A percentile compares a stretch with the other conserved stretches of the same genome.
Evolutionary conservation across 306 rosid genomes (phyloP).

Genomic region (Castanopsis chinensis): DNA sequence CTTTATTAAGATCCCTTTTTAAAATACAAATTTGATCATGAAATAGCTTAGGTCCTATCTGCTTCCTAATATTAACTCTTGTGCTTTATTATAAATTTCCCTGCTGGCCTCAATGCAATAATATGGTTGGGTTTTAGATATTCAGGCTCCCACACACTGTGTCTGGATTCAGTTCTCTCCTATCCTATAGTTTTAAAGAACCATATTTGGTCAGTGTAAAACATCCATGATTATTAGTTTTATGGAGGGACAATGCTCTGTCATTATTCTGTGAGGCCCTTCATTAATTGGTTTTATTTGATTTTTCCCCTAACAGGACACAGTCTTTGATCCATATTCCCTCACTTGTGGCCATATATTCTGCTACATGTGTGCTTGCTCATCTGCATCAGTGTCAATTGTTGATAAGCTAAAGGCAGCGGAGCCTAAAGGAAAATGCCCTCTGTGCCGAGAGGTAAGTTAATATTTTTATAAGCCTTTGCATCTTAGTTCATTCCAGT

Average conservation of each 20-base stretch:
- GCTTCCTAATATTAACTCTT: no score
- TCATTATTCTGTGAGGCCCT: neutral
- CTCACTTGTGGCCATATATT: constrained; percentile 89
- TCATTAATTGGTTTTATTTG: constrained; percentile 1
- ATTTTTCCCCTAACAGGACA: constrained; percentile 50
- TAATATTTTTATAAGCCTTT: neutral
- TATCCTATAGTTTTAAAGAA: neutral
- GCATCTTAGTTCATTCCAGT: neutral
- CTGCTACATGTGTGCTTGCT: constrained; percentile 89
- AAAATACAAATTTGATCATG: no score
- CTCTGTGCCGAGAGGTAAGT: constrained; percentile 82
- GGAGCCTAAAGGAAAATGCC: constrained; percentile 62
- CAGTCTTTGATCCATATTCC: constrained; percentile 93
- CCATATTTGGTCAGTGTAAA: neutral
- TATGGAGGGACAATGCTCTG: no score
- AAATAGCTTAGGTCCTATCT: no score
- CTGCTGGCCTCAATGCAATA: neutral
- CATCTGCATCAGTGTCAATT: constrained; percentile 81
- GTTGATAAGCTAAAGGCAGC: constrained; percentile 69
- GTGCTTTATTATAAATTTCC: no score
- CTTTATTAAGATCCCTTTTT: neutral
- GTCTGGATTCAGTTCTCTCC: neutral
- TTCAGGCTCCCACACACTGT: neutral
- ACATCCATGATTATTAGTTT: no score
- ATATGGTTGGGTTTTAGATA: neutral